Evolutionary conservation across 2,329 filamentous ascomycete species (phyloP).

Genomic region (Penicillium sp.): DNA sequence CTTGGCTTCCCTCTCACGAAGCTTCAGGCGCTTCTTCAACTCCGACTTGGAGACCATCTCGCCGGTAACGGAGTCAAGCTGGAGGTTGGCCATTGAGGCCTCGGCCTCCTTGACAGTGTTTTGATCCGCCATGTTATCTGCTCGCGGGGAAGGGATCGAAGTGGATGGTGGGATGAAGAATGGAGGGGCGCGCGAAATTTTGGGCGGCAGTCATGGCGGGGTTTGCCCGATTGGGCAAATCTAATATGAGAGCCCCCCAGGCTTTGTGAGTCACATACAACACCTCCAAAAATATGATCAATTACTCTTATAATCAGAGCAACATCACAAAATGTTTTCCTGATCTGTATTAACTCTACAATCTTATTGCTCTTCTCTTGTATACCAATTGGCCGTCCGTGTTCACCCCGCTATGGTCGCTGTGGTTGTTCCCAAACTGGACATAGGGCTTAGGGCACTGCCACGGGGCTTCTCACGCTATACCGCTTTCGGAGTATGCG

Average conservation of each 20-base stretch:
- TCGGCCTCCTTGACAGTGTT: slow-evolving; percentile 51
- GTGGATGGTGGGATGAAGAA: slow-evolving; percentile 32
- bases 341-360: background rate
- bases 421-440: slow-evolving; percentile 17
- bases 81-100: slow-evolving; percentile 67
- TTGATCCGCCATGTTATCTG: slow-evolving; percentile 45
- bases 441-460: slow-evolving; percentile 43
- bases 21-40: slow-evolving; percentile 95
- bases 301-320: background rate
- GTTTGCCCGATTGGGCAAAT: slow-evolving; percentile 32
- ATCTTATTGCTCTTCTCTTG: background rate
- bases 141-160: slow-evolving; percentile 14
- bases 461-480: slow-evolving; percentile 36
- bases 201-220: slow-evolving; percentile 36
- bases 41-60: slow-evolving; percentile 83
- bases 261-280: background rate
- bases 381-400: background rate
- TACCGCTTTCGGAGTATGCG: background rate
- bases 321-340: background rate
- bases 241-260: slow-evolving; percentile 4
- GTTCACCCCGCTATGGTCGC: background rate
- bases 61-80: slow-evolving; percentile 90
- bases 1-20: slow-evolving; percentile 80
- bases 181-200: slow-evolving; percentile 36
- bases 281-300: too few relatives aligned